These are phyloP conservation scores for Alnus glutinosa DNA, from an alignment of 306 rosid genomes.

Conservation along the genomic window DNA sequence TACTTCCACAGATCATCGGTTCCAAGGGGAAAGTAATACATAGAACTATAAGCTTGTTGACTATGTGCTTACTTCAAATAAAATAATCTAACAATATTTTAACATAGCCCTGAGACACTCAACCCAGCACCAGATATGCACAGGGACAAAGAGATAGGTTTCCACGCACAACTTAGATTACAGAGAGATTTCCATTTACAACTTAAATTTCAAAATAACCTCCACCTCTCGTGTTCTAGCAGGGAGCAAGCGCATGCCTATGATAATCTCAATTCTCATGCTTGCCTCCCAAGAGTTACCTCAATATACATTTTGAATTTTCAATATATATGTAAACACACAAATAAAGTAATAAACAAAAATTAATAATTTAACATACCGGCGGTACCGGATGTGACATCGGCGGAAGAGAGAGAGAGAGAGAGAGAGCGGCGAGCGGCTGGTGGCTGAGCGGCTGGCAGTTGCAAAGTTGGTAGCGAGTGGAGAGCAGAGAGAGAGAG, in stretches of 20 bases:
- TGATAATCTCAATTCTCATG: not conserved
- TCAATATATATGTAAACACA: not conserved
- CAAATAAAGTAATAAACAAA: too few species aligned
- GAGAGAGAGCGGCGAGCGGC: too few species aligned
- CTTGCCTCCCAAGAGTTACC: slow-evolving; percentile 24
- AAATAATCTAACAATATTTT: slow-evolving; percentile 3
- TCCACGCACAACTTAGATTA: slow-evolving; percentile 20
- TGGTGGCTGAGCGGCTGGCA: too few species aligned
- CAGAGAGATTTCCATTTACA: slow-evolving; percentile 26
- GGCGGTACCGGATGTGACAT: too few species aligned
- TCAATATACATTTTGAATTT: slow-evolving; percentile 23
- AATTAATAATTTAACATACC: too few species aligned
- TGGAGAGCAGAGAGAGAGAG: too few species aligned
- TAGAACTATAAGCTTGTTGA: not conserved
- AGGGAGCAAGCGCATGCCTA: not conserved
- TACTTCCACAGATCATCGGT: too few species aligned
- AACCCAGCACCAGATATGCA: slow-evolving; percentile 33
- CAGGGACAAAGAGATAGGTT: slow-evolving; percentile 9
- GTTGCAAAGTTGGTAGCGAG: too few species aligned
- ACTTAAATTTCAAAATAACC: not conserved
- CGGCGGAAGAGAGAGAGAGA: too few species aligned
- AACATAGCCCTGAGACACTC: slow-evolving; percentile 24
- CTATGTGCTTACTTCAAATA: not conserved
- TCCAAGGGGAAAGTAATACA: too few species aligned
- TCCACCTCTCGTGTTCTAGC: not conserved